Evolutionary conservation across 2,329 filamentous ascomycete genomes (phyloP).

Genomic region (Paracamarosporium sp.): DNA sequence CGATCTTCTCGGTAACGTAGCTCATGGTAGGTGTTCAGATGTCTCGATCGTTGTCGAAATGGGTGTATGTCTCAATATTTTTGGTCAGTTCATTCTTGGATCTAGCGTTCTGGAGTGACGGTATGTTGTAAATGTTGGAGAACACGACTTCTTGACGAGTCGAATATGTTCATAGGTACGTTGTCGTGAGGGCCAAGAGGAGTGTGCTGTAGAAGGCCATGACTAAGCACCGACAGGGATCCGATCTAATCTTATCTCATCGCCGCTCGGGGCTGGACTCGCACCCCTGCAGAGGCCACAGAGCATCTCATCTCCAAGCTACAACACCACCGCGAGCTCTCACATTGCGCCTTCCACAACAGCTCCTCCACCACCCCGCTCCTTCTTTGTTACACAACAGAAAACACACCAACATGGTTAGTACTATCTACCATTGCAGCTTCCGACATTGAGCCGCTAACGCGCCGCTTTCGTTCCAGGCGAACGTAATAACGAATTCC

Average conservation of each 20-base stretch:
- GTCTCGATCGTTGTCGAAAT: too few species aligned
- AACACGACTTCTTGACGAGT: too few species aligned
- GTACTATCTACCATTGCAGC: slow-evolving; percentile 16
- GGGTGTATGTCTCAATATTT: neutral
- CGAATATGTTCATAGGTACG: neutral
- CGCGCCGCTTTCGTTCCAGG: slow-evolving; percentile 52
- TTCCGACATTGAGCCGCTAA: slow-evolving; percentile 39
- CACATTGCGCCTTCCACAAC: slow-evolving; percentile 18
- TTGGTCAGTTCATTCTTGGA: neutral
- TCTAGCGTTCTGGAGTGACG: neutral
- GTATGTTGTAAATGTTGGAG: neutral
- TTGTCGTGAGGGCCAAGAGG: neutral
- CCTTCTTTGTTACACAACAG: slow-evolving; percentile 6
- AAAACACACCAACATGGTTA: slow-evolving; percentile 33
- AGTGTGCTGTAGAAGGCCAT: neutral
- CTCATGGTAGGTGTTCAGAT: too few species aligned
- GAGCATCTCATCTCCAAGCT: slow-evolving; percentile 32
- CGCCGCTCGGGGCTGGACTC: slow-evolving; percentile 22
- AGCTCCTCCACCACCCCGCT: slow-evolving; percentile 9
- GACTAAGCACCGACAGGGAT: slow-evolving; percentile 14
- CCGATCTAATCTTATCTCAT: slow-evolving; percentile 38
- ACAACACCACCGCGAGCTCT: slow-evolving; percentile 20
- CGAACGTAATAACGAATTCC: slow-evolving; percentile 82
- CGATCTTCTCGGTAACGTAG: too few species aligned
- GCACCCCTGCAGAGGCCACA: slow-evolving; percentile 43